Conservation (phyloP, 1,139 yeast species). For the Pichia cactophila region DNA sequence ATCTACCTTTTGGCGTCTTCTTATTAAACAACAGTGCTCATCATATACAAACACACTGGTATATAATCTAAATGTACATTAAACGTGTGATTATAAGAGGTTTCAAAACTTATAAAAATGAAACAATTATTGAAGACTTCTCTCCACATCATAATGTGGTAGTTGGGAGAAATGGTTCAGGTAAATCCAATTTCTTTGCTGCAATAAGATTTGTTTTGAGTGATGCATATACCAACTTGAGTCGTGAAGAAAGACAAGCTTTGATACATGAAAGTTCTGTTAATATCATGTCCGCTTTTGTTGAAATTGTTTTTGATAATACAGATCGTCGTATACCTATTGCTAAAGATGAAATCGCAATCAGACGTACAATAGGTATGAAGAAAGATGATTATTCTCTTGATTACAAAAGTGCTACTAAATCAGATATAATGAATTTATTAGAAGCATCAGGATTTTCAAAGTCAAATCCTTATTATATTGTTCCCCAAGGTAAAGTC, state of each 20-base stretch:
- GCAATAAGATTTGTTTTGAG: conserved; percentile 90
- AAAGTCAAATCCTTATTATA: conserved; percentile 84
- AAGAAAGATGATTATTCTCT: conserved; percentile 86
- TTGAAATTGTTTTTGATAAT: conserved; percentile 83
- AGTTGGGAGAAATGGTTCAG: conserved; percentile 94
- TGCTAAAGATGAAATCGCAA: conserved; percentile 57
- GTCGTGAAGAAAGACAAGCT: conserved; percentile 85
- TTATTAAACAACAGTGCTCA: background rate
- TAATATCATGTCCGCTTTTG: conserved; percentile 87
- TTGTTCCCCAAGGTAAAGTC: conserved; percentile 94
- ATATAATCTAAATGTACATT: conserved; percentile 22
- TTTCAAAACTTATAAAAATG: conserved; percentile 86
- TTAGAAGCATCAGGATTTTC: conserved; percentile 93
- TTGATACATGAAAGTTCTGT: conserved; percentile 88
- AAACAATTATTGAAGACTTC: conserved; percentile 64
- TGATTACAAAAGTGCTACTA: conserved; percentile 70
- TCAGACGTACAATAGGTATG: conserved; percentile 84
- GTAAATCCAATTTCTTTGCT: conserved; percentile 92
- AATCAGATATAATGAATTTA: conserved; percentile 74
- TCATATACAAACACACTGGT: background rate
- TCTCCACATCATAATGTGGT: conserved; percentile 85
- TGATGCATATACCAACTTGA: conserved; percentile 82
- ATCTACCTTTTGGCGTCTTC: background rate
- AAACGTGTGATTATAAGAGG: conserved; percentile 63
- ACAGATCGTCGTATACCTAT: conserved; percentile 68